Evolutionary conservation across 2,329 filamentous ascomycete genomes (phyloP).

Genomic region (Myriangium duriaei): DNA sequence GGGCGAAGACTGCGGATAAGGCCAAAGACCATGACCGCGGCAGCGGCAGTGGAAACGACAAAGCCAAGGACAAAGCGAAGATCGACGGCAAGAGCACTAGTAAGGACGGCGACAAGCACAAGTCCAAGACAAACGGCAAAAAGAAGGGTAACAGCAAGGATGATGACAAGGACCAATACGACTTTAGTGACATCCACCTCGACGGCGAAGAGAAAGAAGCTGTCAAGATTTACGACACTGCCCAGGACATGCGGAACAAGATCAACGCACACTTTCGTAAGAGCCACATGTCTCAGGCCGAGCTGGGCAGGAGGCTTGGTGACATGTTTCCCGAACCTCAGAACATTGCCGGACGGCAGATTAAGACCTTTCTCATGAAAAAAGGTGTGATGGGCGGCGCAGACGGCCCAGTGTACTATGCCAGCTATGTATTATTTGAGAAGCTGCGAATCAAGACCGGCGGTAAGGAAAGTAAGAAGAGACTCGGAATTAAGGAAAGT

Average conservation of each 20-base stretch:
- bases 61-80: too few relatives aligned
- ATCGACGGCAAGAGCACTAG: too few relatives aligned
- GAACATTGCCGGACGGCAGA: conserved; percentile 32
- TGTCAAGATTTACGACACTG: conserved; percentile 44
- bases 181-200: conserved; percentile 3
- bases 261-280: conserved; percentile 39
- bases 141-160: not conserved
- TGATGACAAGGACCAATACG: not conserved
- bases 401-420: conserved; percentile 39
- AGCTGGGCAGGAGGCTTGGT: conserved; percentile 38
- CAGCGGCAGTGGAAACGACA: too few relatives aligned
- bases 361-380: conserved; percentile 39
- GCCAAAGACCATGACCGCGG: too few relatives aligned
- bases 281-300: conserved; percentile 38
- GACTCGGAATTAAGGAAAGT: conserved; percentile 33
- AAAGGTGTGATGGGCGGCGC: conserved; percentile 39
- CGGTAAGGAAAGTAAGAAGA: conserved; percentile 40
- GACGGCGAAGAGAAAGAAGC: conserved; percentile 33
- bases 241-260: conserved; percentile 46
- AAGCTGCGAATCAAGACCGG: conserved; percentile 41
- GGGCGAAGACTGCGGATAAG: too few relatives aligned
- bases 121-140: conserved; percentile 1
- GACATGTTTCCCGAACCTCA: conserved; percentile 25
- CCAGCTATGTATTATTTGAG: conserved; percentile 47
- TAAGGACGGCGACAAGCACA: not conserved